Evolutionary conservation across 768 basidiomycete species (phyloP).

Genomic region (Lactifluus rugatus): DNA sequence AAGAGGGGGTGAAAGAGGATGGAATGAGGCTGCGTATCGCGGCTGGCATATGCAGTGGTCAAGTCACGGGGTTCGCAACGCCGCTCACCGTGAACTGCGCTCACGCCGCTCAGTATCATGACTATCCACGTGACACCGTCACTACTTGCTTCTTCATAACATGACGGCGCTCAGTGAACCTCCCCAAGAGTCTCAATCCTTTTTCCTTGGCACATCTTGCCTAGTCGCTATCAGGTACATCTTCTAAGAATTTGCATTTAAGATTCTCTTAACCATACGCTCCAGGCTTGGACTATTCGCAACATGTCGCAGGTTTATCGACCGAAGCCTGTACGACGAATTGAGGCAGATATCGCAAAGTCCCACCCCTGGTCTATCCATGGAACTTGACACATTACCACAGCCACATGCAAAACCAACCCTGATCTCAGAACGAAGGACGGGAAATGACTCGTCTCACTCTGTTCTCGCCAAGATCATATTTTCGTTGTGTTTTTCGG

Average conservation of each 20-base stretch:
- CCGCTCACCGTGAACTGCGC: too few species aligned
- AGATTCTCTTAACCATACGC: background rate
- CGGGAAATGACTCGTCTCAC: conserved; percentile 31
- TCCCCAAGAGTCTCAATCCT: background rate
- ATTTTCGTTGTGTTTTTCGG: conserved; percentile 66
- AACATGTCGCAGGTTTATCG: conserved; percentile 17
- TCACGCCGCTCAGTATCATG: too few species aligned
- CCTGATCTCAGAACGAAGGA: conserved; percentile 7
- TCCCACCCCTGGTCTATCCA: background rate
- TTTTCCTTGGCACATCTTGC: background rate
- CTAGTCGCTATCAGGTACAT: conserved; percentile 1
- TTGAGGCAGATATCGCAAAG: conserved; percentile 14
- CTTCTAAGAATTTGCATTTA: too few species aligned
- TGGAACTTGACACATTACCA: conserved; percentile 17
- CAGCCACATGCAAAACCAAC: conserved; percentile 4
- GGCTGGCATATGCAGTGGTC: too few species aligned
- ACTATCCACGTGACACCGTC: background rate
- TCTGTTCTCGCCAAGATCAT: conserved; percentile 45
- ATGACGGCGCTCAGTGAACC: too few species aligned
- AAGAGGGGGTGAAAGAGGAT: too few species aligned
- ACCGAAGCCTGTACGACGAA: conserved; percentile 15
- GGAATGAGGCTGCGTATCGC: too few species aligned
- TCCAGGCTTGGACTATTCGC: conserved; percentile 14
- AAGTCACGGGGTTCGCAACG: too few species aligned
- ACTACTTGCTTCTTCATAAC: background rate